phyloP scores from a whole-genome alignment of 176 grass and related monocot genomes.

The Zea luxurians region DNA sequence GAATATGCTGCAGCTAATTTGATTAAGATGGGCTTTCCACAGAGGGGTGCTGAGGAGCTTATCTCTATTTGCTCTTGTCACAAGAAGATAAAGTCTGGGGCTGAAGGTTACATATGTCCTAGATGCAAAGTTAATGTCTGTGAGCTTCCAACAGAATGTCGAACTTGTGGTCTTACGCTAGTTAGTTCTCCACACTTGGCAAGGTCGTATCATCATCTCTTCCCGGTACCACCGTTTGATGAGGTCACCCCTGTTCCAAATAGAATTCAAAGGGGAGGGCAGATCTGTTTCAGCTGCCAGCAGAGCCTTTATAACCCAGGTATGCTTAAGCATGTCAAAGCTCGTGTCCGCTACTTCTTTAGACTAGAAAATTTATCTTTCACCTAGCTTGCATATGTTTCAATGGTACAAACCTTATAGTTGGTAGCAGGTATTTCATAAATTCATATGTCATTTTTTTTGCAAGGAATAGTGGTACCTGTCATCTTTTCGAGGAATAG shows the following conservation, averaged over 20 bases:
- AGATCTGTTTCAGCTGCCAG: constrained; percentile 82
- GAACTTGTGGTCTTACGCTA: constrained; percentile 84
- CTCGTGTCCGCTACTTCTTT: constrained; percentile 1
- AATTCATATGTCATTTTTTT: neutral
- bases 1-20: constrained; percentile 96
- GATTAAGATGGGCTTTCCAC: constrained; percentile 99
- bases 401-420: neutral
- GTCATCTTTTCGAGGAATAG: neutral
- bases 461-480: neutral
- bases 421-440: neutral
- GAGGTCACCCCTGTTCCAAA: constrained; percentile 62
- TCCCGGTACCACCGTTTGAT: constrained; percentile 85
- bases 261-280: constrained; percentile 73
- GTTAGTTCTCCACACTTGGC: constrained; percentile 96
- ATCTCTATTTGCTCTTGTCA: constrained; percentile 98
- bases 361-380: constrained; percentile 22
- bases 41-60: constrained; percentile 92
- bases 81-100: constrained; percentile 81
- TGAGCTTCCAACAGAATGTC: constrained; percentile 88
- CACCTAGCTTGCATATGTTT: neutral
- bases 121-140: constrained; percentile 97
- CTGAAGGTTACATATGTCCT: constrained; percentile 91
- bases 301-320: constrained; percentile 73
- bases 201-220: constrained; percentile 96
- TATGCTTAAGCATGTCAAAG: constrained; percentile 38